phyloP scores from a whole-genome alignment of 306 rosid genomes.

The Benincasa hispida region DNA sequence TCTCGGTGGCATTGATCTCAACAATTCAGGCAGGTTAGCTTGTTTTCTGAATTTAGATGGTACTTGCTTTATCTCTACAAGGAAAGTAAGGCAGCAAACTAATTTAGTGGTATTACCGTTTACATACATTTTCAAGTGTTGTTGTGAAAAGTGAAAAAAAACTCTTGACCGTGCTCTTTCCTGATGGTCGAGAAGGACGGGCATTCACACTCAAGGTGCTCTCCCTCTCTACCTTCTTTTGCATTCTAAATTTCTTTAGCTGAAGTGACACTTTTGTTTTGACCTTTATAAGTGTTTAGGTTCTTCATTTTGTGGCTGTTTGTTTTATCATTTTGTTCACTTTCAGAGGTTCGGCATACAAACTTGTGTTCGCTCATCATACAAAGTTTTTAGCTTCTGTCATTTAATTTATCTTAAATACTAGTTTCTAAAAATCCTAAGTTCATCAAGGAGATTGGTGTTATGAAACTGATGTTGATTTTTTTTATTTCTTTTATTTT shows the following conservation, averaged over 20 bases:
- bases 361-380: neutral
- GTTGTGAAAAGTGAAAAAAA: slow-evolving; percentile 87
- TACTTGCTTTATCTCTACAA: neutral
- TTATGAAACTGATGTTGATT: neutral
- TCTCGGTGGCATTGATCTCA: slow-evolving; percentile 99
- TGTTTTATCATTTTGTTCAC: neutral
- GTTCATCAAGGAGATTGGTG: neutral
- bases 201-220: slow-evolving; percentile 92
- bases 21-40: slow-evolving; percentile 99
- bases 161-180: slow-evolving; percentile 83
- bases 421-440: neutral
- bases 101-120: slow-evolving; percentile 18
- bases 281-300: neutral
- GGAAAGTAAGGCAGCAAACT: slow-evolving; percentile 15
- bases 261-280: neutral
- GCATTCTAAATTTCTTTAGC: neutral
- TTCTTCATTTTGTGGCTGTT: neutral
- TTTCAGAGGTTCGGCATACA: neutral
- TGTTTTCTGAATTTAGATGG: slow-evolving; percentile 19
- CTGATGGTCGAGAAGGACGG: slow-evolving; percentile 95
- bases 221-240: neutral
- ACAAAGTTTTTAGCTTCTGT: neutral
- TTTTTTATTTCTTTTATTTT: too few species aligned
- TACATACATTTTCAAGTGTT: slow-evolving; percentile 49
- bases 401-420: neutral